phyloP scores from a whole-genome alignment of 2,329 filamentous ascomycete species.

The Myrmaecium sp. region DNA sequence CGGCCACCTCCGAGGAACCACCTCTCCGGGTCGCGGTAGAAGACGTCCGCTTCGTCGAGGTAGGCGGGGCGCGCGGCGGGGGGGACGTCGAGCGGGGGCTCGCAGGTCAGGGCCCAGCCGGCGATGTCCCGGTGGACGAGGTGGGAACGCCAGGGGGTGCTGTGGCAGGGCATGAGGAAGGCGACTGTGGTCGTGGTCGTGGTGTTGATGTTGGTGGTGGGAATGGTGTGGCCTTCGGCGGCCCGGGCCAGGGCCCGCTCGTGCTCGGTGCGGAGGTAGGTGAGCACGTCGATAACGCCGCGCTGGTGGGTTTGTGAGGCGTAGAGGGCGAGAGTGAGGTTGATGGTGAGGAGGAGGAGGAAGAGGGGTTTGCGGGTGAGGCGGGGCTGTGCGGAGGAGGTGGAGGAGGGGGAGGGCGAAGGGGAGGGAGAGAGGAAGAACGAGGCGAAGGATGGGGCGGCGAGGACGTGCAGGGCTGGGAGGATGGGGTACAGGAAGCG shows the following conservation, averaged over 20 bases:
- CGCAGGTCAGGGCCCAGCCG: slow-evolving; percentile 77
- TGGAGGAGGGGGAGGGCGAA: slow-evolving; percentile 7
- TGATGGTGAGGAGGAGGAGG: slow-evolving; percentile 26
- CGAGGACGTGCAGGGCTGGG: slow-evolving; percentile 67
- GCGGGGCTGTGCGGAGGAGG: slow-evolving; percentile 9
- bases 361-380: slow-evolving; percentile 34
- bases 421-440: slow-evolving; percentile 40
- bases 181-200: slow-evolving; percentile 35
- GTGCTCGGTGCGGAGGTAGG: slow-evolving; percentile 60
- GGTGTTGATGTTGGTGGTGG: slow-evolving; percentile 6
- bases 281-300: slow-evolving; percentile 57
- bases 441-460: slow-evolving; percentile 46
- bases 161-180: slow-evolving; percentile 92
- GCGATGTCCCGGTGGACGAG: slow-evolving; percentile 57
- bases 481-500: slow-evolving; percentile 91
- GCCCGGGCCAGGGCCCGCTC: slow-evolving; percentile 23
- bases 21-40: slow-evolving; percentile 45
- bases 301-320: slow-evolving; percentile 62
- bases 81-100: slow-evolving; percentile 61
- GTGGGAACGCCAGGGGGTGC: slow-evolving; percentile 85
- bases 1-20: slow-evolving; percentile 19
- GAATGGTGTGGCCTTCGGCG: slow-evolving; percentile 9
- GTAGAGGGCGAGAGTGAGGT: slow-evolving; percentile 56
- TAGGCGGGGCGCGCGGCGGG: slow-evolving; percentile 49
- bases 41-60: slow-evolving; percentile 77